Evolutionary conservation across 352 stramenopile species (phyloP).

Genomic region (Globisporangium solare): DNA sequence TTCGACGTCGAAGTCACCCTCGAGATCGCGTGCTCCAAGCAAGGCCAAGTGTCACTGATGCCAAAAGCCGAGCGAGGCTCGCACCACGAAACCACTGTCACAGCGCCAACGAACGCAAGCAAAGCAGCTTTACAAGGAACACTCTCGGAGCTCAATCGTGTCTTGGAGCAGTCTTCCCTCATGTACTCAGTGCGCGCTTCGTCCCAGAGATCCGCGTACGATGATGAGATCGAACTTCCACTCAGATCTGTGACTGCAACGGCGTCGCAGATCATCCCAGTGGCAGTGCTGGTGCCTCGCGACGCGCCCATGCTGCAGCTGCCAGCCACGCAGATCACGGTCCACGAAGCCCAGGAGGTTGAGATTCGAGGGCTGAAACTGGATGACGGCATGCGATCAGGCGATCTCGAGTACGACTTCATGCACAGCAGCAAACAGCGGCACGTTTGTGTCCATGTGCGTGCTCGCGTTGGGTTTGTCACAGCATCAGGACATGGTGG

Average conservation of each 20-base stretch:
- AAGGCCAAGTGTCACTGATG: constrained; percentile 6
- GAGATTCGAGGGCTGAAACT: constrained; percentile 12
- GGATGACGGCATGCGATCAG: neutral
- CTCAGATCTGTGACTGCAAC: constrained; percentile 1
- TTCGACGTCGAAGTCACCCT: constrained; percentile 10
- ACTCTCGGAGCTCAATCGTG: constrained; percentile 12
- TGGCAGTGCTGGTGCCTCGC: constrained; percentile 5
- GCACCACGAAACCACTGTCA: neutral
- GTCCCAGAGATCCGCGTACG: neutral
- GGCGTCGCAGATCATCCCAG: constrained; percentile 1
- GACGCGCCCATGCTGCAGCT: constrained; percentile 8
- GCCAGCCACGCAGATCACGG: constrained; percentile 2
- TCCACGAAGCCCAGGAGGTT: constrained; percentile 3
- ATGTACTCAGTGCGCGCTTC: constrained; percentile 3
- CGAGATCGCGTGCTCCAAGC: constrained; percentile 1
- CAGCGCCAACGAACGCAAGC: neutral
- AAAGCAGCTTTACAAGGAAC: constrained; percentile 2
- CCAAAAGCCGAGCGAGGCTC: neutral
- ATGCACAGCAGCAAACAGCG: neutral
- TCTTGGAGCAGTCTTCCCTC: constrained; percentile 6
- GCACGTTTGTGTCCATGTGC: constrained; percentile 4
- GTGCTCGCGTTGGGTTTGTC: constrained; percentile 4
- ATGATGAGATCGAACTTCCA: constrained; percentile 9
- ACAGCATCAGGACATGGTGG: constrained; percentile 3
- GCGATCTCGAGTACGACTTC: neutral